Evolutionary conservation across 2,329 filamentous ascomycete genomes (phyloP).

Genomic region (Fusarium compactum): DNA sequence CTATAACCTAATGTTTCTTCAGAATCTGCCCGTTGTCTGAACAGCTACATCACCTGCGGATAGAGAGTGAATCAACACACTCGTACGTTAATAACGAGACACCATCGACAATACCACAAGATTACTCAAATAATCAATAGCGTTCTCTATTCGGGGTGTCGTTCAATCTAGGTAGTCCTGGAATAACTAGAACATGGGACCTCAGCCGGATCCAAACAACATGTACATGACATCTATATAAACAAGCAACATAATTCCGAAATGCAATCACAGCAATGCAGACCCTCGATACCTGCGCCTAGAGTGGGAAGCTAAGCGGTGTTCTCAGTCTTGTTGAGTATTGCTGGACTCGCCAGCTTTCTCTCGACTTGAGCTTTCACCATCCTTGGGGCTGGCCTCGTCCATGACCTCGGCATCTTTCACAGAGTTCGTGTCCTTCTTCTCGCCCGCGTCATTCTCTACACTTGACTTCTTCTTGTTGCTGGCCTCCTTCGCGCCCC

Average conservation of each 20-base stretch:
- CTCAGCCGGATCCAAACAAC: not conserved
- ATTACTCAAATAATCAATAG: not conserved
- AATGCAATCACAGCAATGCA: not conserved
- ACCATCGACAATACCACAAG: not conserved
- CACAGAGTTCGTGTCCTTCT: too few species aligned
- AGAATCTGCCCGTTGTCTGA: not conserved
- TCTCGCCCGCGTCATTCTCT: too few species aligned
- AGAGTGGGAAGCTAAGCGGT: not conserved
- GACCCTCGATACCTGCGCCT: not conserved
- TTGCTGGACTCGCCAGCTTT: not conserved
- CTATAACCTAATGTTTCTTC: accelerated
- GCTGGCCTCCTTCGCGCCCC: not conserved
- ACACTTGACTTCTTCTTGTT: not conserved
- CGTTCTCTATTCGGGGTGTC: not conserved
- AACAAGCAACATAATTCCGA: not conserved
- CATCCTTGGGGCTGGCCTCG: not conserved
- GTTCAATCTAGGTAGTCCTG: not conserved
- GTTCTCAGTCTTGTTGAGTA: not conserved
- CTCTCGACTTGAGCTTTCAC: not conserved
- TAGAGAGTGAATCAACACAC: not conserved
- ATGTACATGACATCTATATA: not conserved
- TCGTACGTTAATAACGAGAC: not conserved
- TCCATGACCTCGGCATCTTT: not conserved
- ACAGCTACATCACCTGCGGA: not conserved
- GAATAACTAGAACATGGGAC: not conserved